Percentiles rank a stretch among this genome's conserved stretches.
Conservation (phyloP, 1,284 basidiomycete genomes). For the Heliocybe sulcata region DNA sequence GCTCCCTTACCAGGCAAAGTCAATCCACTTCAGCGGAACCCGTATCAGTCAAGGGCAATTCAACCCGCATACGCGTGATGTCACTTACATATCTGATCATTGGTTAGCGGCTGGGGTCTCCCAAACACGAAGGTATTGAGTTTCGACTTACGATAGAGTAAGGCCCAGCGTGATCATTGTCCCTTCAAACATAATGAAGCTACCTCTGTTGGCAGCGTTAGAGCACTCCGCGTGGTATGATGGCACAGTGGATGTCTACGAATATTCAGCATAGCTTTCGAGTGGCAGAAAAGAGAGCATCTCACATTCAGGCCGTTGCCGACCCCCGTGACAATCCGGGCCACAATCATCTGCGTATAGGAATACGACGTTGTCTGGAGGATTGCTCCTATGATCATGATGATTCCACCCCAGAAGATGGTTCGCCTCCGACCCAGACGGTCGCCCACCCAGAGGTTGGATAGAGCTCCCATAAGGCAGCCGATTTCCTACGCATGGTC, state of each 20-base stretch:
- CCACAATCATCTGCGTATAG: not conserved
- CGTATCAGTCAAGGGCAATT: not conserved
- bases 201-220: not conserved
- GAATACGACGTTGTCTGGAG: not conserved
- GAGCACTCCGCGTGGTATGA: not conserved
- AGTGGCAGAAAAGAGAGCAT: not conserved
- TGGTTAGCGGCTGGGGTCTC: no score
- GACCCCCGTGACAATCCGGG: not conserved
- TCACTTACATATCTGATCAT: not conserved
- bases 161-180: not conserved
- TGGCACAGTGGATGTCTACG: not conserved
- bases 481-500: not conserved
- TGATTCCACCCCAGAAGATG: conserved; percentile 36
- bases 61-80: not conserved
- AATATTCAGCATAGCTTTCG: not conserved
- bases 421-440: conserved; percentile 40
- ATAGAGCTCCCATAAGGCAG: conserved; percentile 37
- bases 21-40: not conserved
- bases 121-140: not conserved
- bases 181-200: not conserved
- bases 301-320: not conserved
- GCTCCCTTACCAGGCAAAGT: not conserved
- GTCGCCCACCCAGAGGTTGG: conserved; percentile 41
- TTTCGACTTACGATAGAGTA: not conserved
- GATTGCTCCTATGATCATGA: conserved; percentile 41